Evolutionary conservation across 2,329 filamentous ascomycete genomes (phyloP).

Genomic region (Venturia asperata): DNA sequence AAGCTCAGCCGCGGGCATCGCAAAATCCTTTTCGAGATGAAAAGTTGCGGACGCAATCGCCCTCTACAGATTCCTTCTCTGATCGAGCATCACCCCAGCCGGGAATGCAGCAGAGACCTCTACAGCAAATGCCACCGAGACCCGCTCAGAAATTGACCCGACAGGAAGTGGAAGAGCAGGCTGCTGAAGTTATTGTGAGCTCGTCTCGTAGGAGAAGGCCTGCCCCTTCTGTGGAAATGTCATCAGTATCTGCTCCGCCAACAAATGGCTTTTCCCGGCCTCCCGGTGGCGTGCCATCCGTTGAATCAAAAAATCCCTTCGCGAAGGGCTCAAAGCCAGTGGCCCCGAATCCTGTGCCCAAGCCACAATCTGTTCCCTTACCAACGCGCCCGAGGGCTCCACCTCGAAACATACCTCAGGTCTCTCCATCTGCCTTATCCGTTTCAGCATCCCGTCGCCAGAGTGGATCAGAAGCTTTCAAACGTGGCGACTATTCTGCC

Average conservation of each 20-base stretch:
- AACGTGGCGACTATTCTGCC: slow-evolving; percentile 82
- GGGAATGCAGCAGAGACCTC: slow-evolving; percentile 32
- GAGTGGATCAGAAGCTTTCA: slow-evolving; percentile 82
- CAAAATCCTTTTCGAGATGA: slow-evolving; percentile 18
- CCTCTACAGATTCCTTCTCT: slow-evolving; percentile 28
- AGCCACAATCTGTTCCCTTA: slow-evolving; percentile 34
- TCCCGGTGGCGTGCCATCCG: slow-evolving; percentile 30
- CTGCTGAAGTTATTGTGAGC: slow-evolving; percentile 77
- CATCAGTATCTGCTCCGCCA: slow-evolving; percentile 10
- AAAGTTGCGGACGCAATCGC: slow-evolving; percentile 19
- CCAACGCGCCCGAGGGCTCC: slow-evolving; percentile 43
- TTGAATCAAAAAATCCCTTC: slow-evolving; percentile 36
- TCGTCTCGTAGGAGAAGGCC: slow-evolving; percentile 65
- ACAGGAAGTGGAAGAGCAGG: slow-evolving; percentile 70
- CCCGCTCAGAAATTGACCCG: slow-evolving; percentile 58
- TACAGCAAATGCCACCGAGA: slow-evolving; percentile 33
- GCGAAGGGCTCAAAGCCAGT: slow-evolving; percentile 25
- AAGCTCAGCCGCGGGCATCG: slow-evolving; percentile 25
- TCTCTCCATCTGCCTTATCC: slow-evolving; percentile 63
- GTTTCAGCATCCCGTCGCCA: slow-evolving; percentile 71
- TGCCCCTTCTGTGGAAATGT: slow-evolving; percentile 35
- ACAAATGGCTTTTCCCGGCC: background rate
- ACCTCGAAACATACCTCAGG: slow-evolving; percentile 55
- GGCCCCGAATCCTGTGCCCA: slow-evolving; percentile 25
- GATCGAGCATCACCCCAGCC: slow-evolving; percentile 36